Percentiles rank a stretch among this genome's conserved stretches.
These are phyloP conservation scores for Buddleja alternifolia DNA, from an alignment of 257 asterid species.

Conservation along the genomic window DNA sequence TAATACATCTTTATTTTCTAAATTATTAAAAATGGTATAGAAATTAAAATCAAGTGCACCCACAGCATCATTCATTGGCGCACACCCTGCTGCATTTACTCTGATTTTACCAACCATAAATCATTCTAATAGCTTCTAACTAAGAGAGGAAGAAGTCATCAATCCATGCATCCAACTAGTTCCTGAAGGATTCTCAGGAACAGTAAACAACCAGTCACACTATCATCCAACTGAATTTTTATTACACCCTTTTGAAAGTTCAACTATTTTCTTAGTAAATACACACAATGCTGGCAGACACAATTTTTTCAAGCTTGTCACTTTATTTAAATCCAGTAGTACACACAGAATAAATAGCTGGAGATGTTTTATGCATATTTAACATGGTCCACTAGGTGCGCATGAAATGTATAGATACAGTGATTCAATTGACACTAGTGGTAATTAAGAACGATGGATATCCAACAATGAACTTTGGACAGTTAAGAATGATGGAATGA, in stretches of 20 bases:
- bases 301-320: no score
- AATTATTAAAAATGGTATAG: neutral
- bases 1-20: neutral
- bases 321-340: no score
- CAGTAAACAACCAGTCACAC: neutral
- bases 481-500: no score
- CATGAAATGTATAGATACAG: no score
- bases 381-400: no score
- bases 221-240: constrained; percentile 1
- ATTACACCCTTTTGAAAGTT: neutral
- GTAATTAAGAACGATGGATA: no score
- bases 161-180: neutral
- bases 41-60: neutral
- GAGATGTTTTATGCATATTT: no score
- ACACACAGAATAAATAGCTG: no score
- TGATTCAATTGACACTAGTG: no score
- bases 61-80: neutral
- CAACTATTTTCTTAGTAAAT: no score
- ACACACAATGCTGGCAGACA: no score
- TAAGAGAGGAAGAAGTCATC: neutral
- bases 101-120: neutral
- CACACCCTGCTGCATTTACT: neutral
- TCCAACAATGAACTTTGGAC: no score
- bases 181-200: neutral
- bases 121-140: neutral